A percentile compares a stretch with the other conserved stretches of the same genome.
Conservation (phyloP, 208 protist species). For the Trypanosoma brucei region DNA sequence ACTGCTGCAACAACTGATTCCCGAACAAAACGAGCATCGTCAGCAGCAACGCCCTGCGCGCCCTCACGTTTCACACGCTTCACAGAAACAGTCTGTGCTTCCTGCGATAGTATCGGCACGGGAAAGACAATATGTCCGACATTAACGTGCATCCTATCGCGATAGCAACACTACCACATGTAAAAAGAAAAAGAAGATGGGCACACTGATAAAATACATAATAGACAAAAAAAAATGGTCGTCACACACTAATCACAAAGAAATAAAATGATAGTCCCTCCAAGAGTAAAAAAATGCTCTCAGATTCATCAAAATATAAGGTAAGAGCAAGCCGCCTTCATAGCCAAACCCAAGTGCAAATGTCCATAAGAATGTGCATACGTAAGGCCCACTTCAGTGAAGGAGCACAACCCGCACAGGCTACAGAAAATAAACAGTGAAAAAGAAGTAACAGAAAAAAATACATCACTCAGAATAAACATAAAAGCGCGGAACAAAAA, state of each 20-base stretch:
- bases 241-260: no score
- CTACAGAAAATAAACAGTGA: background rate
- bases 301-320: no score
- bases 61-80: constrained; percentile 20
- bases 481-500: background rate
- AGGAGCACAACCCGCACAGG: no score
- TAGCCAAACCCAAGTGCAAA: no score
- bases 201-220: background rate
- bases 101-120: background rate
- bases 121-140: constrained; percentile 31
- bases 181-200: background rate
- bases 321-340: no score
- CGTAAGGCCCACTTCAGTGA: no score
- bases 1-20: background rate
- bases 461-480: background rate
- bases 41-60: background rate
- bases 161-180: constrained; percentile 2
- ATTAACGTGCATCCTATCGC: constrained; percentile 8
- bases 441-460: background rate
- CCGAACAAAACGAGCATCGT: background rate
- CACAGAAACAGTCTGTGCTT: background rate
- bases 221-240: background rate
- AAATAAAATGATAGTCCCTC: no score
- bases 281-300: no score
- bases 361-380: no score